Base-by-base conservation (phyloP, 2,329 filamentous ascomycete species). In the Verticillium dahliae region DNA sequence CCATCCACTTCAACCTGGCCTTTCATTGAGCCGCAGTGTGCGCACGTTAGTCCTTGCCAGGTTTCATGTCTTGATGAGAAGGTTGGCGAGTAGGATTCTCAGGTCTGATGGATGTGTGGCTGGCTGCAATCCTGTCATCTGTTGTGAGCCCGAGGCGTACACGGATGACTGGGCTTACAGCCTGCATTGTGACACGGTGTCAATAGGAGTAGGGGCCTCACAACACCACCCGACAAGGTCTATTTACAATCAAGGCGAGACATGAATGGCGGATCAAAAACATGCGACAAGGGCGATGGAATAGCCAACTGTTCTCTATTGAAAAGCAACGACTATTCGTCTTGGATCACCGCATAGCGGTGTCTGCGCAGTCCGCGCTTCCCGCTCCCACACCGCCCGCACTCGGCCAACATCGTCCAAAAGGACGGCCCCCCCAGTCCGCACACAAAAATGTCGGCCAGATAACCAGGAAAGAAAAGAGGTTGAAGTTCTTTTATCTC, bases 401-500 rank as follows among this genome's bases (percentile, higher is more conserved):
- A n/a, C 45, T 50, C 45, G 45, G 45, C 18, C 45, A 10, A 50
- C 45, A n/a, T 50, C 45, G 45, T n/a, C 45, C 45, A 18, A 50
- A 50, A 18, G 45, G 39, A 22, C n/a, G 45, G 35, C 9, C 7
- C 7, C 45, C 45, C 41, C 41, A 6, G 11, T 22, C 45, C 45
- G 45, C 45, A 56, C 41, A n/a, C 27, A 34, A 56, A 56, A 57
- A 59, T 52, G 69, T 76, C 69, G 72, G 74, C 74, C 73, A 73
- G 74, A 74, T 72, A 75, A 75, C 72, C 67, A 73, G 74, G 74
- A 74, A 64, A 72, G 68, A 72, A 78, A 78, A 78, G 75, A 78
- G 78, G 76, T 79, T 79, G 76, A 79, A 79, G 65, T 77, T 76
- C 75, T 78, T 78, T 76, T 74, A 70, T 73, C 75, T 76, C 72